These are phyloP conservation scores for Pichia sp. DNA, from an alignment of 1,139 yeast species.

Conservation along the genomic window DNA sequence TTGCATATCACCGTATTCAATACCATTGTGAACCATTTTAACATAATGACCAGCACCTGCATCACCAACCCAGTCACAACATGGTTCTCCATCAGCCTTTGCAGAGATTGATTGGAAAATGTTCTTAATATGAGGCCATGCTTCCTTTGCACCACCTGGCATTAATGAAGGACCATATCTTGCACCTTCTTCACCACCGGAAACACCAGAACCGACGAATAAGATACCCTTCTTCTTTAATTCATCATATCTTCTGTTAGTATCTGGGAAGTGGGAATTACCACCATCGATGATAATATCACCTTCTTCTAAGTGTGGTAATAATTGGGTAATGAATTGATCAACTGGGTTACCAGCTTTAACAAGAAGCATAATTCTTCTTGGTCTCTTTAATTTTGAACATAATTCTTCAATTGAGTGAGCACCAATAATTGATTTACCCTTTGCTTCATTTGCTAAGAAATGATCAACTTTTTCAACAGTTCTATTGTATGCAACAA, in stretches of 20 bases:
- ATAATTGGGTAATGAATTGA: conserved; percentile 76
- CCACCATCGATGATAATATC: conserved; percentile 99
- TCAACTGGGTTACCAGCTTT: conserved; percentile 98
- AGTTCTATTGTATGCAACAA: conserved; percentile 98
- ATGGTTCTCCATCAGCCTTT: conserved; percentile 96
- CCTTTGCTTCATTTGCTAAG: conserved; percentile 92
- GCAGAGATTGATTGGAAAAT: conserved; percentile 97
- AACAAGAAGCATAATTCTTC: conserved; percentile 89
- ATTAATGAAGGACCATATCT: conserved; percentile 97
- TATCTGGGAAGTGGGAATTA: conserved; percentile 98
- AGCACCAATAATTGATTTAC: conserved; percentile 91
- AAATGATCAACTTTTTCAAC: conserved; percentile 92
- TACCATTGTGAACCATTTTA: conserved; percentile 99
- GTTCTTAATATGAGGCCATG: conserved; percentile 97
- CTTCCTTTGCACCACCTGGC: conserved; percentile 99
- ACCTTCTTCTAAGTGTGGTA: conserved; percentile 90
- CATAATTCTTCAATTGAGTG: conserved; percentile 84
- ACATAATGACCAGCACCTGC: conserved; percentile 99
- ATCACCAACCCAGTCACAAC: conserved; percentile 99
- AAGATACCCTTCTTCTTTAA: conserved; percentile 80
- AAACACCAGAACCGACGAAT: conserved; percentile 98
- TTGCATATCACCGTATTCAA: conserved; percentile 99
- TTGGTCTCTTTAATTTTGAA: conserved; percentile 90
- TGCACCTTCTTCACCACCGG: conserved; percentile 99
- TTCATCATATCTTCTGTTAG: conserved; percentile 93